Base-by-base conservation (phyloP, 2,329 filamentous ascomycete genomes). In the Sordariomycetes sp. region DNA sequence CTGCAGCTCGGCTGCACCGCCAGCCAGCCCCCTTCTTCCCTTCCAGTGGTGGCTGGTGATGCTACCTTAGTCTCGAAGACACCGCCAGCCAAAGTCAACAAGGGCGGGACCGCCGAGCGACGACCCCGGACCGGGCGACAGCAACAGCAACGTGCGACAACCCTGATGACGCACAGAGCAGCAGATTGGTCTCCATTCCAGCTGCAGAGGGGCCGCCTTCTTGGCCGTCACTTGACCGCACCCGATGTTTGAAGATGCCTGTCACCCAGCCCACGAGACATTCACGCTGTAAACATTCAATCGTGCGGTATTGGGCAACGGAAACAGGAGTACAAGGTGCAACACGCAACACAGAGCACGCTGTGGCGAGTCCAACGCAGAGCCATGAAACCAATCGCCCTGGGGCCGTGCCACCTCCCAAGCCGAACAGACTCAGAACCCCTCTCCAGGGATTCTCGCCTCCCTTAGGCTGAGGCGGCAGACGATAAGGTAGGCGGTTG, bases 121-220 rank as follows among this genome's bases (percentile, higher is more conserved):
- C 21, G 21, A 8, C 8, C 8, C n/a, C 8, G 21, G 8, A 10
- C 25, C 14, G 8, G 8, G 25, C n/a, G 25, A 8, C 25, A 12
- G 14, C 11, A 18, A 24, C 23, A 14, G 20, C 29, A 32, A 32
- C 34, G 34, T 36, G 29, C 30, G 21, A 15, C 33, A 8, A 3
- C 8, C 3, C 9, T 7, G 16, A 23, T 27, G 30, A 32, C 21
- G 23, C 29, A 36, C 29, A 36, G 34, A 21, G 29, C 24, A 35
- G 33, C 19, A 35, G 34, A 36, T 32, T 36, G 17, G 34, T 20
- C 34, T 32, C 24, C 34, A 36, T 36, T 36, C 34, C 34, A 36
- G 30, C 21, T 18, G 29, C 21, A 27, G 32, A 9, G 32, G 32
- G 24, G 32, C 12, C n/a, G n/a, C n/a, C n/a, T n/a, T 14, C 16